Evolutionary conservation across 129 eudicot species (phyloP), one percentile per base, ranked within the genome.

Genomic region (Flaveria robusta): DNA sequence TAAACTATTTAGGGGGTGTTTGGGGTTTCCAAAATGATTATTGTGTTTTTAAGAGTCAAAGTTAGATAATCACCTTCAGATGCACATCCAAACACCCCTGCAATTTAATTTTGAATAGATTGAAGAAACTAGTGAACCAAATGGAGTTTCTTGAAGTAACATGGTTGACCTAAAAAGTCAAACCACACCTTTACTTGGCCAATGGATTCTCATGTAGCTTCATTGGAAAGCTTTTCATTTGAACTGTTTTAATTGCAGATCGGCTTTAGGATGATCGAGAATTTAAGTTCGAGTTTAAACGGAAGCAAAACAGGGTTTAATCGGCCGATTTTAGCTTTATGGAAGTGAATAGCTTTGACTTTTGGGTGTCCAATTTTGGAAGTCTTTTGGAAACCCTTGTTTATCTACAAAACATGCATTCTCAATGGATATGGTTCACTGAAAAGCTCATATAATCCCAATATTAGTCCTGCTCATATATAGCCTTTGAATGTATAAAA

Each of bases 281-380:
- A 94, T 73, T 46, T 90, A 52, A 85, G 85, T 54, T 72, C 90
- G 12, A 76, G 88, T 63, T 78, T 88, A 62, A 79, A 87, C 12
- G 90, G 91, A 54, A 84, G 87, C 82, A 87, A 84, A 80, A 41
- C 81, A 3, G 96, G 98, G 76, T 93, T 93, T 83, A 58, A 88
- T 31, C 77, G 97, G 66, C 98, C 96, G 13, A 83, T 93, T 64
- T 76, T 93, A 75, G 97, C 96, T 29, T 81, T 93, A 78, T 84
- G 96, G 92, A 93, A 93, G 86, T 93, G 90, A 89, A 54, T 45
- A 62, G 42, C 7, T 42, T 14, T 74, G 75, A 47, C 52, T 16
- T 66, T 80, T 18, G 64, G 79, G 83, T 29, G 12, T 55, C 79
- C 79, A 6, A 43, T 80, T 80, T 80, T 55, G 52, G 1, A 34